Percentiles rank a stretch among this genome's conserved stretches.
Conservation (phyloP, 139 green algal genomes). For the Parachlorella kessleri region DNA sequence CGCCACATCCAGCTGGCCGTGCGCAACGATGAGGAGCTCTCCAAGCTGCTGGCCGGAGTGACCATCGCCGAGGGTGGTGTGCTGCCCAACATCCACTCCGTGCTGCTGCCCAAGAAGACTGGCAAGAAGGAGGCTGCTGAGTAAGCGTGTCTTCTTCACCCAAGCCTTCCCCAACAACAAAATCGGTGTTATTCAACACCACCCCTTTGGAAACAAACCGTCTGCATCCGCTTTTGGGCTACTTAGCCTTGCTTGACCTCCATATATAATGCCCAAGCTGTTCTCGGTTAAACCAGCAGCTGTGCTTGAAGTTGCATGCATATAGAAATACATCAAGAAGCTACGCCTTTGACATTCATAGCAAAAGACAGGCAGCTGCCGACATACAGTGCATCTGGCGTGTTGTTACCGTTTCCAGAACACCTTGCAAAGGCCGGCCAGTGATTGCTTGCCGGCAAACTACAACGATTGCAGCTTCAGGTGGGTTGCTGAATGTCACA, state of each 20-base stretch:
- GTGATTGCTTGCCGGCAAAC: too few species aligned
- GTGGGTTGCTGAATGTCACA: too few species aligned
- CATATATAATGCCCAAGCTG: background rate
- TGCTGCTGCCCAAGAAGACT: constrained; percentile 88
- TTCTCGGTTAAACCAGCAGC: background rate
- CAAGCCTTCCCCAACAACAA: background rate
- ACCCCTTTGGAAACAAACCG: background rate
- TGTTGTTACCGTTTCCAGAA: too few species aligned
- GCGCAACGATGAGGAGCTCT: constrained; percentile 95
- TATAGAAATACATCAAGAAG: too few species aligned
- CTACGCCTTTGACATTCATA: too few species aligned
- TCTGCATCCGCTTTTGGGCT: background rate
- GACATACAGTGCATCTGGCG: too few species aligned
- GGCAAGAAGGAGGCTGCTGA: constrained; percentile 83
- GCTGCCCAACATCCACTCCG: constrained; percentile 89
- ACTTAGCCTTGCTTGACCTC: background rate
- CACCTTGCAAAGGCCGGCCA: too few species aligned
- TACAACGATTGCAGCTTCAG: too few species aligned
- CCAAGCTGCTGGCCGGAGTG: constrained; percentile 86
- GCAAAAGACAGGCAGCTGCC: too few species aligned
- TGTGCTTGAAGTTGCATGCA: too few species aligned
- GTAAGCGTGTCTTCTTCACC: background rate
- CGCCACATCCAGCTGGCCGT: constrained; percentile 93
- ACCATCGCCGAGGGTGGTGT: constrained; percentile 85
- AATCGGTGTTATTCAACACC: constrained; percentile 18